Evolutionary conservation across 345 rosid species (phyloP).

Genomic region (Populus davidiana): DNA sequence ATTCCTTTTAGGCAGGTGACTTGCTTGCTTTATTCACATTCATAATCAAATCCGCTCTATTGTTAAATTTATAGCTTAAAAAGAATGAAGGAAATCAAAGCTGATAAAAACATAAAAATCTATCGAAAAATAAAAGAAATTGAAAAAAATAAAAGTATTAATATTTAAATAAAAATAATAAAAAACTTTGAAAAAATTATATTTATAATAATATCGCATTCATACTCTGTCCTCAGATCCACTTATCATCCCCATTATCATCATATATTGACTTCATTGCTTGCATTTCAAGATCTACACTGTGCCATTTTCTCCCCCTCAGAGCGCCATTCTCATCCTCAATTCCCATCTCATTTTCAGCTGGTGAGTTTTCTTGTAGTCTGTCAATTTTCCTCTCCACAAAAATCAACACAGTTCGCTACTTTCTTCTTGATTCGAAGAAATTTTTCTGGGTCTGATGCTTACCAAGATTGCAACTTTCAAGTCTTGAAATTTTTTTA

Average conservation of each 20-base stretch:
- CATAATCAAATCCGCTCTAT: too few species aligned
- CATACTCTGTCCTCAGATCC: not conserved
- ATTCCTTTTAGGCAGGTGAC: too few species aligned
- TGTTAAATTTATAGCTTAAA: too few species aligned
- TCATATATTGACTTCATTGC: not conserved
- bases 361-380: not conserved
- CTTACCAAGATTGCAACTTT: not conserved
- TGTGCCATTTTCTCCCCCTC: not conserved
- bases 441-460: not conserved
- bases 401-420: not conserved
- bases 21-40: too few species aligned
- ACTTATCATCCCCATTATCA: not conserved
- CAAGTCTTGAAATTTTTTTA: not conserved
- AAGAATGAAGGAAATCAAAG: too few species aligned
- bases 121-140: too few species aligned
- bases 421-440: not conserved
- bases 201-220: not conserved
- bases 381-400: not conserved
- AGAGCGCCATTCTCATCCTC: not conserved
- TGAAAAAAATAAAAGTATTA: too few species aligned
- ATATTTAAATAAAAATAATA: too few species aligned
- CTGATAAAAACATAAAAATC: too few species aligned
- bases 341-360: not conserved
- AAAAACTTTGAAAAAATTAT: not conserved
- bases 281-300: not conserved